Base-by-base conservation (phyloP, 2,329 filamentous ascomycete species). In the Sporothrix pallida region DNA sequence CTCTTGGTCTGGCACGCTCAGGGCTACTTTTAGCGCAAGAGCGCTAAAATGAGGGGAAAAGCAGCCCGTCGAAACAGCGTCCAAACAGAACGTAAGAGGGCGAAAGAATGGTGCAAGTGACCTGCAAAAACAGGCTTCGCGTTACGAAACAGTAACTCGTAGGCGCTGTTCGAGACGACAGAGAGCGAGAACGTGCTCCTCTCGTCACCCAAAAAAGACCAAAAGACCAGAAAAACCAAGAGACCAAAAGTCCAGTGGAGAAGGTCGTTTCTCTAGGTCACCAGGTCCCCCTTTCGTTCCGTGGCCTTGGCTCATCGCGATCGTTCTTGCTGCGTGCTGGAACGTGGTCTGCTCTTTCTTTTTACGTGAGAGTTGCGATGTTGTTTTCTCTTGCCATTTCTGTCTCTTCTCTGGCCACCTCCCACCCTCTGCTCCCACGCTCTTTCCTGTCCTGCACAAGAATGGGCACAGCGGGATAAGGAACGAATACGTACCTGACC, bases 401-500 rank as follows among this genome's bases (percentile, higher is more conserved):
- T 37, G 15, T 23, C 15, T 46, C 9, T 15, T 20, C 10, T 15
- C 17, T 70, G 48, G n/a, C 7, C 20, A 9, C 12, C 20, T 31
- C 9, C 15, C 37, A 15, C 9, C 54, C 26, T 26, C 13, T 17
- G n/a, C 44, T 63, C 70, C 52, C 48, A 48, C 10, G 44, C 23
- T 54, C 70, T 72, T 65, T 62, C 58, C 67, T 63, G 37, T 46
- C 46, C 17, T 50, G 37, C 58, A 54, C 72, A 65, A 46, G 10
- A 44, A 58, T 60, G 46, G 23, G n/a, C 26, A 23, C 13, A 68
- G 63, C 44, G 63, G 63, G 65, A 68, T 8, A 50, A 50, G 63
- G 63, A 68, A 52, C 65, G 15, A 52, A 58, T 48, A 54, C 48
- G 74, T 75, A 71, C 72, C 74, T 74, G 74, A 60, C 72, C 74